Base-by-base conservation (phyloP, 225 moss, liverwort and hornwort species). In the Rhytidiadelphus loreus region DNA sequence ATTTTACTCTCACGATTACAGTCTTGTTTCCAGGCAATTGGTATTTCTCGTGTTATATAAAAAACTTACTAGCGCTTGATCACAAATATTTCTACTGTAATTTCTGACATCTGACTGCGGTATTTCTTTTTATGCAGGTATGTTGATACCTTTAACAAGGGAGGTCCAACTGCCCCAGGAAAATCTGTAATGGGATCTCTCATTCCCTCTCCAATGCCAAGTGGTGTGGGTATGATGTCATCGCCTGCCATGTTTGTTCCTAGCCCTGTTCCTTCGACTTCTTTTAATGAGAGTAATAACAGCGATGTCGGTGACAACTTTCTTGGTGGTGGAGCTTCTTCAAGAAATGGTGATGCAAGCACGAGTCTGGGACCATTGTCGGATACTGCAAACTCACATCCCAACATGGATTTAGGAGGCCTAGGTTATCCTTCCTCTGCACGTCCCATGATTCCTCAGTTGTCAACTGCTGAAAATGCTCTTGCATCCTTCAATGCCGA, bases 131-230 rank as follows among this genome's bases (percentile, higher is more conserved):
- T 43, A 8, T 81, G n/a, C 93, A 99, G 99, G 93, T 99, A 99
- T 72, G 99, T 99, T 70, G 99, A 99, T 86, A 99, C 99, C 19
- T 97, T 99, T 32, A 99, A 97, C 90, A 99, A 96, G 90, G 96
- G 96, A 78, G 95, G 93, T 75, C 85, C 90, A 63, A 64, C 92
- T 80, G 78, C 88, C 82, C 92, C 96, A 58, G 86, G 90, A 48
- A 97, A 96, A 87, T 92, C 96, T 62, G 91, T 91, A 53, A 90
- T 94, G 74, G 92, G 96, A 63, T 91, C 96, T 32, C 92, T 99
- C n/a, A 89, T 96, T 74, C 95, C 96, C 58, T 84, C 95, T 83
- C 85, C 88, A 85, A 95, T 91, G 88, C 85, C 91, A 77, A 93
- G 58, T 58, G 39, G 89, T 73, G 95, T 92, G 83, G 87, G 88